Evolutionary conservation across 345 rosid genomes (phyloP).

Genomic region (Arabidopsis suecica): DNA sequence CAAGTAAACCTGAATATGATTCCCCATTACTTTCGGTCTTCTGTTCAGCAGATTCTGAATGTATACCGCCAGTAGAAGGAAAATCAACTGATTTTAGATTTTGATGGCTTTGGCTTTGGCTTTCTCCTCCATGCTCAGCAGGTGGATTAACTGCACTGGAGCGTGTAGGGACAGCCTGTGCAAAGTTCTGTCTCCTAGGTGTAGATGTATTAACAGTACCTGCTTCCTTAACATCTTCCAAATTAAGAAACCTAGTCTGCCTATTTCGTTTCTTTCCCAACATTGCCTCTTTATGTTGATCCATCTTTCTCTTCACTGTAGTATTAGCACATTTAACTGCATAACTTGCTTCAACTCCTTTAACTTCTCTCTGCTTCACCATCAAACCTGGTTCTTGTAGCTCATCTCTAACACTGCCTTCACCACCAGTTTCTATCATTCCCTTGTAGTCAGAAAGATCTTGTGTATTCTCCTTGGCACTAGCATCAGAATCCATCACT

Average conservation of each 20-base stretch:
- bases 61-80: conserved; percentile 49
- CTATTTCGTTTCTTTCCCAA: conserved; percentile 93
- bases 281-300: conserved; percentile 92
- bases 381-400: conserved; percentile 46
- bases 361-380: conserved; percentile 71
- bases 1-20: conserved; percentile 49
- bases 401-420: conserved; percentile 43
- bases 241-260: conserved; percentile 80
- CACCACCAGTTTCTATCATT: neutral
- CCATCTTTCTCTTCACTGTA: conserved; percentile 77
- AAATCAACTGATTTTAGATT: conserved; percentile 67
- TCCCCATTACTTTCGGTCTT: conserved; percentile 72
- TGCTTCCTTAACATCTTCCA: conserved; percentile 94
- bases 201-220: conserved; percentile 66
- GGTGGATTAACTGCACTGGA: conserved; percentile 51
- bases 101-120: conserved; percentile 49
- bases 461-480: conserved; percentile 31
- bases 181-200: conserved; percentile 71
- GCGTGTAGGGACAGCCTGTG: conserved; percentile 59
- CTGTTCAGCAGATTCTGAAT: conserved; percentile 54
- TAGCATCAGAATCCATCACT: conserved; percentile 73
- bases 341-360: conserved; percentile 79
- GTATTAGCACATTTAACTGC: conserved; percentile 69
- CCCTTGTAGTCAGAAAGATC: neutral
- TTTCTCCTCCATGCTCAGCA: conserved; percentile 63